These are phyloP conservation scores for Nannochloris sp. DNA, from an alignment of 139 green algal species.

Conservation along the genomic window DNA sequence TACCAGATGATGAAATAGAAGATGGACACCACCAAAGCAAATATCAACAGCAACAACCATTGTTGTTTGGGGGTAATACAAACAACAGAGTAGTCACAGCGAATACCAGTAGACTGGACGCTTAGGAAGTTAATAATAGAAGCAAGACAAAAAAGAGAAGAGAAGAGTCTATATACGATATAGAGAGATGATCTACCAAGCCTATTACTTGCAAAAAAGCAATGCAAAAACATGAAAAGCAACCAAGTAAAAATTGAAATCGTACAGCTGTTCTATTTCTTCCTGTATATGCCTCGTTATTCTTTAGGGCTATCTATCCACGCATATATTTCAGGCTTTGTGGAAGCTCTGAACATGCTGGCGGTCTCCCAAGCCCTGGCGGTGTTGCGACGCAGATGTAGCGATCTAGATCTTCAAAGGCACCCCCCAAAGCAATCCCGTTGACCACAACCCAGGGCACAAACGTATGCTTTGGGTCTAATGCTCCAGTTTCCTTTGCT, in stretches of 20 bases:
- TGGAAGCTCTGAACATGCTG: background rate
- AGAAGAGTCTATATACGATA: background rate
- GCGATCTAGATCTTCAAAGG: constrained; percentile 16
- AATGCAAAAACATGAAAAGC: too few relatives aligned
- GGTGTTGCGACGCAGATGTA: constrained; percentile 14
- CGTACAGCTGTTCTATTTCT: too few relatives aligned
- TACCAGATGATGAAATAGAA: too few relatives aligned
- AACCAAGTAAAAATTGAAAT: too few relatives aligned
- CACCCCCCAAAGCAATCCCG: constrained; percentile 8
- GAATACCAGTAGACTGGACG: background rate
- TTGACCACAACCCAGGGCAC: constrained; percentile 29
- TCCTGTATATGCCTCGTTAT: too few relatives aligned
- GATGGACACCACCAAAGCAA: background rate
- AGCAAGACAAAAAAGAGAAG: background rate
- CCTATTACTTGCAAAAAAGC: too few relatives aligned
- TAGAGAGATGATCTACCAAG: too few relatives aligned
- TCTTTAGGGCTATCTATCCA: too few relatives aligned
- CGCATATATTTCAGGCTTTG: background rate
- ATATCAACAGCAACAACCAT: background rate
- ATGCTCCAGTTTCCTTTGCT: background rate
- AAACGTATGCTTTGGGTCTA: constrained; percentile 12
- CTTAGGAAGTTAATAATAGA: too few relatives aligned
- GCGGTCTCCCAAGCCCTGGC: too few relatives aligned
- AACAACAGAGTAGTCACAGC: too few relatives aligned
- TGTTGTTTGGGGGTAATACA: background rate